Evolutionary conservation across 192 early-diverging fungal species (phyloP).

Genomic region (Dimargaris cristalligena): DNA sequence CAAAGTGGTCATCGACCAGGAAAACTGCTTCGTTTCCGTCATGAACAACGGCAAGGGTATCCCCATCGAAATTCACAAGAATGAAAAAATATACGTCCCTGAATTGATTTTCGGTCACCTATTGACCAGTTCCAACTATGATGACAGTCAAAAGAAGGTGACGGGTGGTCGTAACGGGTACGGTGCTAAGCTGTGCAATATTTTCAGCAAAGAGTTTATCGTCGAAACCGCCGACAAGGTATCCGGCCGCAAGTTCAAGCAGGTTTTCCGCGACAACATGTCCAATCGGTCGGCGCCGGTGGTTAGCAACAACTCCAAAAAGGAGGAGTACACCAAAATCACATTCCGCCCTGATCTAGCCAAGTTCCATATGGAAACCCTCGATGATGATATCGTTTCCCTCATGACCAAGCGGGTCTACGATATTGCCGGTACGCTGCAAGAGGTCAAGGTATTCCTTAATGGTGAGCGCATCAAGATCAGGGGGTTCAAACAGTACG

Average conservation of each 20-base stretch:
- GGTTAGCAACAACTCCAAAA: slow-evolving; percentile 44
- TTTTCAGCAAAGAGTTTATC: slow-evolving; percentile 85
- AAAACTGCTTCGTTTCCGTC: slow-evolving; percentile 64
- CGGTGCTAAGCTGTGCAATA: slow-evolving; percentile 91
- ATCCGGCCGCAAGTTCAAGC: slow-evolving; percentile 56
- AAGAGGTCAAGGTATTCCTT: slow-evolving; percentile 69
- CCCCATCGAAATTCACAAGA: slow-evolving; percentile 80
- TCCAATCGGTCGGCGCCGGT: slow-evolving; percentile 49
- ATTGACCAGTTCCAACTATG: slow-evolving; percentile 92
- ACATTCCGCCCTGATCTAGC: slow-evolving; percentile 86
- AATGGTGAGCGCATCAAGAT: slow-evolving; percentile 70
- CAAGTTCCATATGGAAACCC: slow-evolving; percentile 72
- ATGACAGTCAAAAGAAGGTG: slow-evolving; percentile 86
- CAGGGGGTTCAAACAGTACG: slow-evolving; percentile 82
- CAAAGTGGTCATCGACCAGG: slow-evolving; percentile 72
- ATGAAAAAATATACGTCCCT: slow-evolving; percentile 81
- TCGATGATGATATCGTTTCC: slow-evolving; percentile 76
- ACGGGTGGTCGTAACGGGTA: slow-evolving; percentile 94
- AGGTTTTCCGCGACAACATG: slow-evolving; percentile 89
- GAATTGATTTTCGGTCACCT: slow-evolving; percentile 96
- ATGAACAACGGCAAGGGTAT: slow-evolving; percentile 92
- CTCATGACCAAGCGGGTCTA: slow-evolving; percentile 84
- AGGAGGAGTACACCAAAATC: slow-evolving; percentile 77
- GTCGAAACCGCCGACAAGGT: slow-evolving; percentile 77
- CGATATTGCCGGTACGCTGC: slow-evolving; percentile 77